Evolutionary conservation across 768 basidiomycete species (phyloP).

Genomic region (Mycena sanguinolenta): DNA sequence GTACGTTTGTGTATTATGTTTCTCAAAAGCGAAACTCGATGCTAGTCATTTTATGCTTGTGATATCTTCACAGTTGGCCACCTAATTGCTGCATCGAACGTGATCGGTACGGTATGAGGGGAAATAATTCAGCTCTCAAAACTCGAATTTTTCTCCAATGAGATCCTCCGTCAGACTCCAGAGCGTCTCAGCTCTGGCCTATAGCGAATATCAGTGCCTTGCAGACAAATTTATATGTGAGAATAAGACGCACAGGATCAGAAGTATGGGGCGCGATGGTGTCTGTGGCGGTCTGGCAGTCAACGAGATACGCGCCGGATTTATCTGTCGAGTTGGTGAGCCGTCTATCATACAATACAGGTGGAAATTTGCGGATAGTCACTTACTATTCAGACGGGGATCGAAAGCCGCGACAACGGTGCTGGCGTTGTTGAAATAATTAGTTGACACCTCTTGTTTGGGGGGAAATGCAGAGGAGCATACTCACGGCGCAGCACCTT

Average conservation of each 20-base stretch:
- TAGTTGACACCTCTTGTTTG: not conserved
- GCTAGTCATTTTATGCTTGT: too few species aligned
- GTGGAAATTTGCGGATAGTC: not conserved
- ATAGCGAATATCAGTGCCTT: too few species aligned
- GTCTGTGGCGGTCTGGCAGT: not conserved
- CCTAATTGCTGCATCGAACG: too few species aligned
- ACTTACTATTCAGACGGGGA: conserved; percentile 8
- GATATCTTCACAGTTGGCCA: too few species aligned
- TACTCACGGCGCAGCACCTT: conserved; percentile 19
- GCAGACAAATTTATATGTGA: too few species aligned
- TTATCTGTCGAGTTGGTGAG: too few species aligned
- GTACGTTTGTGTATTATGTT: too few species aligned
- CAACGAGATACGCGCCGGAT: conserved; percentile 10
- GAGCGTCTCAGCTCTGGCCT: conserved; percentile 5
- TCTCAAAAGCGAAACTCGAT: too few species aligned
- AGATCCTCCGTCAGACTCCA: conserved; percentile 17
- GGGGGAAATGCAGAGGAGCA: too few species aligned
- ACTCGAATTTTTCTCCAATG: conserved; percentile 6
- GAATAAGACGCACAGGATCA: conserved; percentile 9
- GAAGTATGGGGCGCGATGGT: not conserved
- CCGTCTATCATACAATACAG: too few species aligned
- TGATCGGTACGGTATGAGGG: too few species aligned
- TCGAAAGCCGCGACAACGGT: conserved; percentile 21
- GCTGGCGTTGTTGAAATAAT: not conserved
- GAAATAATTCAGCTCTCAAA: not conserved